A percentile compares a stretch with the other conserved stretches of the same genome.
Conservation (phyloP, 2,329 filamentous ascomycete species). For the Penicillium olsonii region DNA sequence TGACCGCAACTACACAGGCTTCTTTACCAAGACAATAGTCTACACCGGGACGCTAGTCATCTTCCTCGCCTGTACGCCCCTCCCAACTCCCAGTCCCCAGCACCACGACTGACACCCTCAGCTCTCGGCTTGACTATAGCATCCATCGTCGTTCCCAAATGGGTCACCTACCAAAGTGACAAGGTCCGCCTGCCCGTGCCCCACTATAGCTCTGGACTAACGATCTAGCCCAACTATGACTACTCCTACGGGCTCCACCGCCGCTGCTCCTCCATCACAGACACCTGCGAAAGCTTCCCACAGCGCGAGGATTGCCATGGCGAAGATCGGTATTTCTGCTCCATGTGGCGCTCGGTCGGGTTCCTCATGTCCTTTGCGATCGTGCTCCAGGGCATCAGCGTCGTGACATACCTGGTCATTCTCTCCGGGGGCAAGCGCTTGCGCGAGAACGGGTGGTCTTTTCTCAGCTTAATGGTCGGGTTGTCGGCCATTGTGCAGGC, state of each 20-base stretch:
- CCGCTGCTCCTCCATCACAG: conserved; percentile 71
- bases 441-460: conserved; percentile 79
- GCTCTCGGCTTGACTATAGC: conserved; percentile 48
- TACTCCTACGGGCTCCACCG: conserved; percentile 77
- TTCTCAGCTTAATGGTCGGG: conserved; percentile 67
- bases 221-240: conserved; percentile 51
- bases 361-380: conserved; percentile 85
- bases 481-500: conserved; percentile 70
- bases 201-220: background rate
- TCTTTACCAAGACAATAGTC: conserved; percentile 52
- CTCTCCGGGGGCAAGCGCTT: conserved; percentile 76
- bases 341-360: conserved; percentile 84
- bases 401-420: conserved; percentile 79
- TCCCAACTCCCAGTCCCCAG: background rate
- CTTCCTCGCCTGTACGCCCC: conserved; percentile 45
- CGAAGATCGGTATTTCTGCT: conserved; percentile 76
- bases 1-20: conserved; percentile 49
- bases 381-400: conserved; percentile 75
- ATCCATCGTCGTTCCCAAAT: conserved; percentile 50
- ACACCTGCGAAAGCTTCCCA: conserved; percentile 62
- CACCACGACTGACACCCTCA: conserved; percentile 21
- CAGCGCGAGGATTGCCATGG: conserved; percentile 65
- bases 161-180: conserved; percentile 50
- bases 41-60: conserved; percentile 46
- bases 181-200: conserved; percentile 33